These are phyloP conservation scores for Cryphonectria japonica DNA, from an alignment of 2,329 filamentous ascomycete genomes.

Conservation along the genomic window DNA sequence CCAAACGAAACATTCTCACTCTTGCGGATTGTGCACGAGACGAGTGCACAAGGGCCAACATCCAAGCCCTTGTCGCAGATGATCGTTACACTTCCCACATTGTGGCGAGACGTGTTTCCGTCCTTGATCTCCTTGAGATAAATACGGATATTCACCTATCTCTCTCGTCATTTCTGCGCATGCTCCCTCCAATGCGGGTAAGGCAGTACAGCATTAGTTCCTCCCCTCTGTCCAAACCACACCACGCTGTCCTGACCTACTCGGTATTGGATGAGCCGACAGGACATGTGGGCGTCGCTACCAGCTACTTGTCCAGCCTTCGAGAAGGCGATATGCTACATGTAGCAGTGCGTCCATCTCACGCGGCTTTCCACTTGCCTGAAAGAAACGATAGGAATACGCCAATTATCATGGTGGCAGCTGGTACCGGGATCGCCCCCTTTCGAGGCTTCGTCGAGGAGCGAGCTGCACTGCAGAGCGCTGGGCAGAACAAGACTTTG, in stretches of 20 bases:
- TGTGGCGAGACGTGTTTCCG: neutral
- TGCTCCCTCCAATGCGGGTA: slow-evolving; percentile 2
- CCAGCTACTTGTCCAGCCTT: neutral
- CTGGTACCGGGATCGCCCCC: neutral
- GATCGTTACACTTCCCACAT: neutral
- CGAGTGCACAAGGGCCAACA: neutral
- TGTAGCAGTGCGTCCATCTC: neutral
- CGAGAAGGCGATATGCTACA: neutral
- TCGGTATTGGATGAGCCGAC: neutral
- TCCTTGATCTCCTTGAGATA: neutral
- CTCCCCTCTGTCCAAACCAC: neutral
- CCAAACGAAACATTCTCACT: neutral
- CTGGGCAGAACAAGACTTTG: neutral
- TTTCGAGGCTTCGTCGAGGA: neutral
- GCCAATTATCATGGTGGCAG: neutral
- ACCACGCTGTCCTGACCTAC: neutral
- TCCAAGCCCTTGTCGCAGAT: neutral
- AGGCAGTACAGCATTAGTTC: neutral
- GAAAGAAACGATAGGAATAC: neutral
- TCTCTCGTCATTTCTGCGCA: neutral
- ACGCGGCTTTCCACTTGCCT: neutral
- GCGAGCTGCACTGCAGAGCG: neutral
- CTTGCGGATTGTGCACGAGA: neutral
- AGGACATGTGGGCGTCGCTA: neutral
- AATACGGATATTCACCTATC: neutral